Evolutionary conservation across 208 protist species (phyloP).

Genomic region (Trypanosoma platydactyli): DNA sequence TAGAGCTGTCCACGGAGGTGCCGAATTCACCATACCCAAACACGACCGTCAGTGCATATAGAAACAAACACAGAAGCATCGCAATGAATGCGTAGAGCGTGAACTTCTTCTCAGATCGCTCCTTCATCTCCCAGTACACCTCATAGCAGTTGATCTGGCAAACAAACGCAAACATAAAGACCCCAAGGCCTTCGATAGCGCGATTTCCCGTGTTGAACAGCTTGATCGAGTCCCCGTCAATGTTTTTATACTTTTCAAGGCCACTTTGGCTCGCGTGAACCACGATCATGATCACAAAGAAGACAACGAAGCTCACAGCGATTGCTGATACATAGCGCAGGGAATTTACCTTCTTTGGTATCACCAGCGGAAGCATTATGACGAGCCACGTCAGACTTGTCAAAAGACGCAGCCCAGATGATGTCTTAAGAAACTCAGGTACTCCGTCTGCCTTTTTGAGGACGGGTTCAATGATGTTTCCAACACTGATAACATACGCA

Average conservation of each 20-base stretch:
- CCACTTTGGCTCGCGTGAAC: slow-evolving; percentile 51
- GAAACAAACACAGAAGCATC: slow-evolving; percentile 35
- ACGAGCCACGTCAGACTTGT: slow-evolving; percentile 47
- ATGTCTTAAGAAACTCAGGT: slow-evolving; percentile 43
- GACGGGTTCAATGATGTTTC: slow-evolving; percentile 56
- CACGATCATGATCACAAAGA: slow-evolving; percentile 63
- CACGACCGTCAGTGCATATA: slow-evolving; percentile 30
- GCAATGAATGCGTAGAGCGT: slow-evolving; percentile 42
- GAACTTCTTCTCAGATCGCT: slow-evolving; percentile 43
- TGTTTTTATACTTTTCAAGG: slow-evolving; percentile 36
- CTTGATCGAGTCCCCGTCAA: slow-evolving; percentile 32
- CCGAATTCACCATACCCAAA: slow-evolving; percentile 48
- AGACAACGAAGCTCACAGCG: slow-evolving; percentile 66
- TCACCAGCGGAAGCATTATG: slow-evolving; percentile 66
- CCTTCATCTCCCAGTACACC: slow-evolving; percentile 58
- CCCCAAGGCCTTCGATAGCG: slow-evolving; percentile 55
- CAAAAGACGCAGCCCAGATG: slow-evolving; percentile 42
- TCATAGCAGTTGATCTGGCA: slow-evolving; percentile 68
- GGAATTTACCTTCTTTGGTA: slow-evolving; percentile 75
- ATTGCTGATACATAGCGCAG: slow-evolving; percentile 78
- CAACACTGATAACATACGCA: slow-evolving; percentile 74
- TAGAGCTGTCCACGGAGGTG: slow-evolving; percentile 14
- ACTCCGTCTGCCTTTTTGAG: slow-evolving; percentile 30
- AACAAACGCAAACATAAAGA: slow-evolving; percentile 78
- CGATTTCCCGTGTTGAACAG: slow-evolving; percentile 48